phyloP scores from a whole-genome alignment of 805 yeast species.

The Candida krabiensis region DNA sequence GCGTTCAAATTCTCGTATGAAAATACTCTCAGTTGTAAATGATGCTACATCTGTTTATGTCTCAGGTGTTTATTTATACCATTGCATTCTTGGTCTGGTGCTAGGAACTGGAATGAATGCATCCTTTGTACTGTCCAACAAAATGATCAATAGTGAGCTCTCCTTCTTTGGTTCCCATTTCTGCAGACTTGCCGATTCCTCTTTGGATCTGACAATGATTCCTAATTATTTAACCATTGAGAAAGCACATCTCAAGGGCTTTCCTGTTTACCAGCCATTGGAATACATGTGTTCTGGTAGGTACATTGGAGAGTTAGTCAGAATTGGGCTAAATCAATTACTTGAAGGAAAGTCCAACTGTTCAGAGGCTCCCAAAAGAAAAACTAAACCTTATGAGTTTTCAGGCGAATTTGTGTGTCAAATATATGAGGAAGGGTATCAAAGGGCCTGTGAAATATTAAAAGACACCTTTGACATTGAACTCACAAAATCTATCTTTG shows the following conservation, averaged over 20 bases:
- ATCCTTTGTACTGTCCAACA: slow-evolving; percentile 38
- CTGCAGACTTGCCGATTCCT: slow-evolving; percentile 38
- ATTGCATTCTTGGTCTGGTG: slow-evolving; percentile 53
- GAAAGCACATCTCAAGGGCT: slow-evolving; percentile 2
- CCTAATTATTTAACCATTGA: background rate
- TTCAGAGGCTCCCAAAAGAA: too few relatives aligned
- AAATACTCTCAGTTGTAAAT: slow-evolving; percentile 51
- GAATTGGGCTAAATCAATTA: slow-evolving; percentile 42
- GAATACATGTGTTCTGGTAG: slow-evolving; percentile 58
- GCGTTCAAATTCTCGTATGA: slow-evolving; percentile 29
- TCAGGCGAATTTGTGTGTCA: slow-evolving; percentile 43
- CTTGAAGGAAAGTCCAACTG: too few relatives aligned
- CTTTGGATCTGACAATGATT: slow-evolving; percentile 38
- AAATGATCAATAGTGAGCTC: slow-evolving; percentile 50
- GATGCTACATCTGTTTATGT: slow-evolving; percentile 65
- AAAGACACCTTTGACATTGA: slow-evolving; percentile 1
- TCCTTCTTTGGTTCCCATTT: slow-evolving; percentile 52
- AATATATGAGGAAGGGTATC: slow-evolving; percentile 32
- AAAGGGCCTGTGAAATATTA: slow-evolving; percentile 3
- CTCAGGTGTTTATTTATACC: slow-evolving; percentile 41
- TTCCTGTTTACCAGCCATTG: slow-evolving; percentile 47
- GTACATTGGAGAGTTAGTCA: slow-evolving; percentile 52
- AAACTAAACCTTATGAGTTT: slow-evolving; percentile 2
- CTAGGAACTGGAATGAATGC: slow-evolving; percentile 70
- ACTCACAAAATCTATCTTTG: slow-evolving; percentile 7